Conservation (phyloP, 345 rosid genomes). For the Syzygium aqueum region DNA sequence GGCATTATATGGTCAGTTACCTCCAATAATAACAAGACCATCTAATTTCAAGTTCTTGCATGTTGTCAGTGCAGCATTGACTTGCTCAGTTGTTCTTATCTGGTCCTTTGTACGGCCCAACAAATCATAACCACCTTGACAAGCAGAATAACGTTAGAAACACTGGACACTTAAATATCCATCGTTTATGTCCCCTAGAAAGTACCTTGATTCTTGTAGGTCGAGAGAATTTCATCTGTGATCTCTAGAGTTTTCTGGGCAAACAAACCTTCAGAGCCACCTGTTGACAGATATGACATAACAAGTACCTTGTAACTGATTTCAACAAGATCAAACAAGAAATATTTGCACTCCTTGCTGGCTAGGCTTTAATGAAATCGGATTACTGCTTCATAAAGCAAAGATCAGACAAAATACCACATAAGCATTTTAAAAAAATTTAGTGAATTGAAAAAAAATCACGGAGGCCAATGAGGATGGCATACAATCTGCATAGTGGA, state of each 20-base stretch:
- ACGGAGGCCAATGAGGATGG: neutral
- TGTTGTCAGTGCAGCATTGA: slow-evolving; percentile 69
- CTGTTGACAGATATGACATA: slow-evolving; percentile 19
- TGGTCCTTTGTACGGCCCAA: slow-evolving; percentile 97
- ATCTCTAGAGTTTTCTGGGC: slow-evolving; percentile 87
- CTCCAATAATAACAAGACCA: slow-evolving; percentile 96
- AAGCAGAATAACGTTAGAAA: neutral
- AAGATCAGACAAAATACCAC: neutral
- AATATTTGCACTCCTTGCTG: neutral
- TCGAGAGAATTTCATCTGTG: slow-evolving; percentile 67
- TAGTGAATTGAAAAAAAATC: neutral
- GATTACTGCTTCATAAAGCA: neutral
- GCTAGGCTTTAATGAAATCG: neutral
- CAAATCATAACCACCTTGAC: slow-evolving; percentile 91
- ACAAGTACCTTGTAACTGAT: neutral
- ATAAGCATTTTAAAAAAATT: neutral
- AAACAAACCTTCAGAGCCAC: slow-evolving; percentile 97
- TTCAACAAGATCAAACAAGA: neutral
- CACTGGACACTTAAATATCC: neutral
- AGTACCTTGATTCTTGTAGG: slow-evolving; percentile 96
- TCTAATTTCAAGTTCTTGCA: slow-evolving; percentile 90
- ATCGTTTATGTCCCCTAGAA: neutral
- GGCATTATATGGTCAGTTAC: slow-evolving; percentile 16
- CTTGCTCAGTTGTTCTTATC: slow-evolving; percentile 94
- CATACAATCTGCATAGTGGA: neutral